These are phyloP conservation scores for Sugiyamaella floridensis DNA, from an alignment of 805 yeast genomes.

Conservation along the genomic window DNA sequence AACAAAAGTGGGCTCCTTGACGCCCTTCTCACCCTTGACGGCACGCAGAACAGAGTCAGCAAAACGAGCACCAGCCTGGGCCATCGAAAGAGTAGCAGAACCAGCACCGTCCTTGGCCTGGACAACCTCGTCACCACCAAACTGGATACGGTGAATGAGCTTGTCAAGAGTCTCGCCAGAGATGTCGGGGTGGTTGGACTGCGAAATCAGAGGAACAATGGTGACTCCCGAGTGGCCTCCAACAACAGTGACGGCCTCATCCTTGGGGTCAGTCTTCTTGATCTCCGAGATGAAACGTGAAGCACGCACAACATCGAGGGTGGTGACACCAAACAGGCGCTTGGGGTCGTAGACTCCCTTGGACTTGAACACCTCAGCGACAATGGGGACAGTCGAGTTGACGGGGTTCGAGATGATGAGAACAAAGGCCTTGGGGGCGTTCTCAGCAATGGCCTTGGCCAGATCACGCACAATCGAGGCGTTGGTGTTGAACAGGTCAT, in stretches of 20 bases:
- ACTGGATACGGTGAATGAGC: slow-evolving; percentile 82
- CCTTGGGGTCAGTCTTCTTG: slow-evolving; percentile 64
- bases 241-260: slow-evolving; percentile 77
- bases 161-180: slow-evolving; percentile 58
- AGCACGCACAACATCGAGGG: slow-evolving; percentile 85
- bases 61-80: slow-evolving; percentile 82
- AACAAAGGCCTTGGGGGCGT: slow-evolving; percentile 77
- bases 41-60: slow-evolving; percentile 46
- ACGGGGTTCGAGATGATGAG: slow-evolving; percentile 90
- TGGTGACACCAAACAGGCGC: slow-evolving; percentile 93
- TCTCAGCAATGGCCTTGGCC: slow-evolving; percentile 76
- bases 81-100: slow-evolving; percentile 90
- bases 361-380: slow-evolving; percentile 81
- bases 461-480: slow-evolving; percentile 92
- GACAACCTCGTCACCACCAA: slow-evolving; percentile 94
- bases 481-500: slow-evolving; percentile 91
- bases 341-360: slow-evolving; percentile 86
- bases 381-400: slow-evolving; percentile 95
- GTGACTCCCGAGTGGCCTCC: slow-evolving; percentile 98
- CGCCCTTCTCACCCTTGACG: slow-evolving; percentile 39
- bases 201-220: slow-evolving; percentile 88
- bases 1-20: slow-evolving; percentile 50
- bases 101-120: slow-evolving; percentile 93
- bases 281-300: slow-evolving; percentile 74
- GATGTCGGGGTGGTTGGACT: slow-evolving; percentile 55